Percentiles rank a stretch among this genome's conserved stretches.
These are phyloP conservation scores for Avena insularis DNA, from an alignment of 176 grass and related monocot species.

Conservation along the genomic window DNA sequence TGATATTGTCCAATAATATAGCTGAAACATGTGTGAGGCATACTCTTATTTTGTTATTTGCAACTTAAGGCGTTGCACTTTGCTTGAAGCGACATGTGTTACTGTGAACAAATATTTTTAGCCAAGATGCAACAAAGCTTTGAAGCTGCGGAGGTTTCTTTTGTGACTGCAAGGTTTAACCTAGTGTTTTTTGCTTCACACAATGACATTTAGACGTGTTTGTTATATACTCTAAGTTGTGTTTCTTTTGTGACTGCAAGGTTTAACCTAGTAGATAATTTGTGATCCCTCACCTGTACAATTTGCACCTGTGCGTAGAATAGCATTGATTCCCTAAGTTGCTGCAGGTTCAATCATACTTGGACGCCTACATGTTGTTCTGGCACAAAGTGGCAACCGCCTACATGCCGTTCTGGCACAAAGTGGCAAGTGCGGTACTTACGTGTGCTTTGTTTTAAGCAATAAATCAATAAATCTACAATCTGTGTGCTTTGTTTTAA, in stretches of 20 bases:
- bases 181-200: not conserved
- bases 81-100: not conserved
- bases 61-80: not conserved
- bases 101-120: not conserved
- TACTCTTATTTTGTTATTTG: conserved; percentile 14
- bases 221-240: not conserved
- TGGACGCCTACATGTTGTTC: no score
- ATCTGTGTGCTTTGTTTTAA: no score
- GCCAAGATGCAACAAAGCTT: not conserved
- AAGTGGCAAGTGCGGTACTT: no score
- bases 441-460: no score
- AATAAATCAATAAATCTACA: no score
- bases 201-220: not conserved
- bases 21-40: conserved; percentile 33
- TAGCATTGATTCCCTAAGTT: not conserved
- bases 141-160: not conserved
- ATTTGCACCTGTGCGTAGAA: not conserved
- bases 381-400: no score
- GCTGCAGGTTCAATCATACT: no score
- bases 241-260: no score
- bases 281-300: not conserved
- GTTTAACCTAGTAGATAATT: no score
- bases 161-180: not conserved
- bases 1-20: conserved; percentile 44
- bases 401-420: no score